These are phyloP conservation scores for Phytophthora lateralis DNA, from an alignment of 352 stramenopile genomes.

Conservation along the genomic window DNA sequence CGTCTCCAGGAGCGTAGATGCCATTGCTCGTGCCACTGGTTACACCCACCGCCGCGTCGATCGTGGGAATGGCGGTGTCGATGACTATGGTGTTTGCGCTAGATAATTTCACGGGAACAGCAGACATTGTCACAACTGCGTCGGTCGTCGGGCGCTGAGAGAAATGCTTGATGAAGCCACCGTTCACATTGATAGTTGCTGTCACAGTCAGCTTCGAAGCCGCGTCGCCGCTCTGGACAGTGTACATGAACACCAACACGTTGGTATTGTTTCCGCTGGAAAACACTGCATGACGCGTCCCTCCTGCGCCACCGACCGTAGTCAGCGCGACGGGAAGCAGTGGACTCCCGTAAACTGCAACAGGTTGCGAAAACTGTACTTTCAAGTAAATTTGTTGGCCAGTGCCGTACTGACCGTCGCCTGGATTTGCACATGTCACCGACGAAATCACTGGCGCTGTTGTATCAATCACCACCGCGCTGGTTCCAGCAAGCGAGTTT, in stretches of 20 bases:
- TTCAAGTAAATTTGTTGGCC: constrained; percentile 66
- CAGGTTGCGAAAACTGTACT: constrained; percentile 64
- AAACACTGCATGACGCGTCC: constrained; percentile 49
- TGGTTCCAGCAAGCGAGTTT: constrained; percentile 55
- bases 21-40: constrained; percentile 52
- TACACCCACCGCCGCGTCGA: constrained; percentile 67
- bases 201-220: constrained; percentile 57
- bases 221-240: constrained; percentile 63
- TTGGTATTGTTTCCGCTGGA: constrained; percentile 72
- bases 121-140: constrained; percentile 50
- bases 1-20: constrained; percentile 73
- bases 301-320: constrained; percentile 42
- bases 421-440: constrained; percentile 52
- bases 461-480: constrained; percentile 70
- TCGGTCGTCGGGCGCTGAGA: constrained; percentile 73
- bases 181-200: constrained; percentile 59
- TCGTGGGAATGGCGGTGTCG: constrained; percentile 56
- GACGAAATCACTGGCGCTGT: constrained; percentile 64
- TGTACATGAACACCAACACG: constrained; percentile 71
- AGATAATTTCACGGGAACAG: constrained; percentile 52
- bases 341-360: constrained; percentile 68
- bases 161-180: constrained; percentile 73
- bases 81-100: constrained; percentile 65
- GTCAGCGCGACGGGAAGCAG: constrained; percentile 55
- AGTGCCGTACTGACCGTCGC: constrained; percentile 70